Evolutionary conservation across 805 yeast genomes (phyloP), one percentile per base, ranked within the genome.

Genomic region (Hanseniaspora pseudoguilliermondii): DNA sequence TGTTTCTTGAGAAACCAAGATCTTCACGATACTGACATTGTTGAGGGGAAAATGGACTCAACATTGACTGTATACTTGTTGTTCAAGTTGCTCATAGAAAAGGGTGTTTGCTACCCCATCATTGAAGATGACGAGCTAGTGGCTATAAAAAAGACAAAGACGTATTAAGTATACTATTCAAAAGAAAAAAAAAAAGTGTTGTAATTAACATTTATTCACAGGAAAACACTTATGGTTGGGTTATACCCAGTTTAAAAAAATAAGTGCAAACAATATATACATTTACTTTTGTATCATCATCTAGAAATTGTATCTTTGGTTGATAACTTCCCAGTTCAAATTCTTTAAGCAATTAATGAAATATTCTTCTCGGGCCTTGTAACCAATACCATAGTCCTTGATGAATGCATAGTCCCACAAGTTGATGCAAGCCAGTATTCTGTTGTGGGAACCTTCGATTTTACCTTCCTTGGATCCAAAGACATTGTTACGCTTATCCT

Each of bases 341-440:
- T 87, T 75, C 53, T 81, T 78, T 81, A 95, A 82, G 64, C 83
- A 82, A 59, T 82, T 83, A 59, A 78, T 78, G 61, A 93, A 75
- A 69, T 85, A 93, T 54, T 77, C 73, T 46, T 78, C 73, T 71
- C 83, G 84, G 25, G 93, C 95, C 23, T 27, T 47, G 18, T 38
- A 32, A 23, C 63, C 65, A 52, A 86, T 76, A 48, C 97, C 96
- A 69, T 83, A 91, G 69, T 93, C 97, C 29, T 78, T 72, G 47
- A 88, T 63, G 68, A 83, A 93, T n/a, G 96, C 87, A 60, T 82
- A 79, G 67, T 91, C 95, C 96, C 97, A 90, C 61, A 85, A 76
- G 69, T 82, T 87, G 60, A 89, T 75, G 51, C 82, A 85, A 61
- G 93, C 75, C 47, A 93, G 70, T 7, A 51, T 34, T 41, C 47